Conservation (phyloP, 768 basidiomycete species). For the Clavaria fumosa region DNA sequence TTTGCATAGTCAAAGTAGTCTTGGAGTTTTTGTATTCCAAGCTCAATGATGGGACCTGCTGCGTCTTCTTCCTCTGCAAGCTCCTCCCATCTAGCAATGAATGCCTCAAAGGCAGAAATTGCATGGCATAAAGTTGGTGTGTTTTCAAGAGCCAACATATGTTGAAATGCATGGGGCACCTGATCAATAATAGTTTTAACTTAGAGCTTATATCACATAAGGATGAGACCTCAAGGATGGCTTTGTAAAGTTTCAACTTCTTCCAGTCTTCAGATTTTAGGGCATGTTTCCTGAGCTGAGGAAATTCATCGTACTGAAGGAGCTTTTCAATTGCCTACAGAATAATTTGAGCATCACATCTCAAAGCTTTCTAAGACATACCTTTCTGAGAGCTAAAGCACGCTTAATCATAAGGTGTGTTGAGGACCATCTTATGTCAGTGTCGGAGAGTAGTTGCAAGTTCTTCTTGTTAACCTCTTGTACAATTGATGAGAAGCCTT, state of each 20-base stretch:
- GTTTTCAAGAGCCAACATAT: constrained; percentile 20
- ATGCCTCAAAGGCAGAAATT: constrained; percentile 19
- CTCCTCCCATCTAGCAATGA: constrained; percentile 12
- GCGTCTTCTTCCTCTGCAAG: constrained; percentile 12
- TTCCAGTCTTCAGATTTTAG: too few relatives aligned
- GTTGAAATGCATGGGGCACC: constrained; percentile 20
- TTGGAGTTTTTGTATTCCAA: constrained; percentile 18
- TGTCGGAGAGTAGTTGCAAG: constrained; percentile 18
- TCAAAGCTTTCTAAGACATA: too few relatives aligned
- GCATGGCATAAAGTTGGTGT: constrained; percentile 21
- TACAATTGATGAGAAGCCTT: too few relatives aligned
- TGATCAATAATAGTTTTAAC: too few relatives aligned
- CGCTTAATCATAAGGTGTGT: constrained; percentile 23
- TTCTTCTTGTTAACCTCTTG: too few relatives aligned
- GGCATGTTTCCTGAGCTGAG: too few relatives aligned
- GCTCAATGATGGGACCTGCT: constrained; percentile 15
- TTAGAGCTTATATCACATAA: too few relatives aligned
- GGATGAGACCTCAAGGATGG: too few relatives aligned
- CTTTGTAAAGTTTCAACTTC: too few relatives aligned
- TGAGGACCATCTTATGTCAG: constrained; percentile 23
- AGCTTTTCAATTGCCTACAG: constrained; percentile 13
- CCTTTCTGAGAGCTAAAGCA: too few relatives aligned
- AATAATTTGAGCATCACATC: too few relatives aligned
- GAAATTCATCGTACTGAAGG: too few relatives aligned
- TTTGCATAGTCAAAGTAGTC: constrained; percentile 17